phyloP scores from a whole-genome alignment of 371 early-diverging fungal species.

The Lichtheimia hyalospora region DNA sequence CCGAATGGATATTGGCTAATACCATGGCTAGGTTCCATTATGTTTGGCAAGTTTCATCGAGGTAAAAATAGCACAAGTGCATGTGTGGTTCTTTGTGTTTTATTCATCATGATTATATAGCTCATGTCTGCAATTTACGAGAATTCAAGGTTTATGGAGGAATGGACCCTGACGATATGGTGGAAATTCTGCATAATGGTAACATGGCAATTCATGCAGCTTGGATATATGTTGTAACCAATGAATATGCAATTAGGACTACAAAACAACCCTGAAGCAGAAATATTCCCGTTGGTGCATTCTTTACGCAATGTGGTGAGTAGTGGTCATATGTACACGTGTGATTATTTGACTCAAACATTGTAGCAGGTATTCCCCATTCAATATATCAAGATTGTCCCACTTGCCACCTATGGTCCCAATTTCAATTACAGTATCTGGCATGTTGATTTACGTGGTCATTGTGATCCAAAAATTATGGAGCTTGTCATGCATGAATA shows the following conservation, averaged over 20 bases:
- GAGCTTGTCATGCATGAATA: conserved; percentile 62
- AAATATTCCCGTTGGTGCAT: conserved; percentile 75
- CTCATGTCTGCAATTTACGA: conserved; percentile 95
- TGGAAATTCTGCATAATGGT: conserved; percentile 87
- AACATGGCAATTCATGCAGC: conserved; percentile 19
- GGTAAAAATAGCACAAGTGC: conserved; percentile 36
- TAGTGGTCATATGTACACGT: background rate
- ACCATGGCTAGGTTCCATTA: conserved; percentile 66
- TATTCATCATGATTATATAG: conserved; percentile 29
- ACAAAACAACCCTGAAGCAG: conserved; percentile 89
- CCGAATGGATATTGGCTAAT: background rate
- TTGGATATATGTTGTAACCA: background rate
- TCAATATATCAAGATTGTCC: conserved; percentile 91
- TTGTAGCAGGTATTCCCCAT: conserved; percentile 68
- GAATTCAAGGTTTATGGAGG: conserved; percentile 95
- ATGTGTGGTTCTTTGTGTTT: conserved; percentile 41
- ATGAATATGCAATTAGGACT: conserved; percentile 52
- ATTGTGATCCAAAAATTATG: conserved; percentile 64
- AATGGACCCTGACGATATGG: conserved; percentile 74
- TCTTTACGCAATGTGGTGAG: background rate
- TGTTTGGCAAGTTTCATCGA: conserved; percentile 96
- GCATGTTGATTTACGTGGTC: conserved; percentile 88
- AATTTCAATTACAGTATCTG: conserved; percentile 96
- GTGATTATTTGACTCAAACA: background rate
- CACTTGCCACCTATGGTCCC: conserved; percentile 86